These are phyloP conservation scores for Fusarium poae DNA, from an alignment of 2,329 filamentous ascomycete species.

Conservation along the genomic window DNA sequence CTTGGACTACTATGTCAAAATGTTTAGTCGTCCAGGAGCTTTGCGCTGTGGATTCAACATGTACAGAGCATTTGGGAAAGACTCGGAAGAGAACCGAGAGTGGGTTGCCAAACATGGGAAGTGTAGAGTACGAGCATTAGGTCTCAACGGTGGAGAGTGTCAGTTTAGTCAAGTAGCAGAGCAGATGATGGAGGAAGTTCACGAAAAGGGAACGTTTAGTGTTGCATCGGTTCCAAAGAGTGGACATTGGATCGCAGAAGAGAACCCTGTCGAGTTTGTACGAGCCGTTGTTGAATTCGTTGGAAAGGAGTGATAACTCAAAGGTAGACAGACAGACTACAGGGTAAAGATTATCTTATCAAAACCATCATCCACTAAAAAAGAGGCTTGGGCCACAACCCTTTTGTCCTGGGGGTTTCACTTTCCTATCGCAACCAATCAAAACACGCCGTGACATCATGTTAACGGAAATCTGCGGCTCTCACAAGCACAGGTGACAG, in stretches of 20 bases:
- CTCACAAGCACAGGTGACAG: slow-evolving; percentile 23
- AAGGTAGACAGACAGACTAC: no score
- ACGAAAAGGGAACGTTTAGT: slow-evolving; percentile 16
- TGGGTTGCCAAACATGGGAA: slow-evolving; percentile 32
- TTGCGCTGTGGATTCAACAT: slow-evolving; percentile 16
- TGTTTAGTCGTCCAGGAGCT: slow-evolving; percentile 6
- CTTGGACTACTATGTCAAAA: slow-evolving; percentile 7
- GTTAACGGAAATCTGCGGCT: slow-evolving; percentile 46
- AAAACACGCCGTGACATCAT: slow-evolving; percentile 37
- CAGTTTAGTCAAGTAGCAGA: slow-evolving; percentile 26
- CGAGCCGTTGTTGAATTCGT: slow-evolving; percentile 20
- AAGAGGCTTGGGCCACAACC: slow-evolving; percentile 24
- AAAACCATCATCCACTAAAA: slow-evolving; percentile 19
- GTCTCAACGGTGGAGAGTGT: slow-evolving; percentile 13
- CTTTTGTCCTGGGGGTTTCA: slow-evolving; percentile 16
- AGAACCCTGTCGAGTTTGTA: slow-evolving; percentile 26
- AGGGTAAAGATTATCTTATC: slow-evolving; percentile 38
- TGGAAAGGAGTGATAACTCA: not conserved
- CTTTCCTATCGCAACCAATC: slow-evolving; percentile 31
- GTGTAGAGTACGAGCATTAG: slow-evolving; percentile 20
- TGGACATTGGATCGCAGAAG: slow-evolving; percentile 27
- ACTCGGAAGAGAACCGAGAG: slow-evolving; percentile 27
- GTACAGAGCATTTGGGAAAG: slow-evolving; percentile 12
- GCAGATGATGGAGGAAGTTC: slow-evolving; percentile 24
- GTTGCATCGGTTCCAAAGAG: slow-evolving; percentile 19